Percentiles rank a stretch among this genome's conserved stretches.
Evolutionary conservation across 441 rosid species (phyloP).

Genomic region (Gossypium aridum): DNA sequence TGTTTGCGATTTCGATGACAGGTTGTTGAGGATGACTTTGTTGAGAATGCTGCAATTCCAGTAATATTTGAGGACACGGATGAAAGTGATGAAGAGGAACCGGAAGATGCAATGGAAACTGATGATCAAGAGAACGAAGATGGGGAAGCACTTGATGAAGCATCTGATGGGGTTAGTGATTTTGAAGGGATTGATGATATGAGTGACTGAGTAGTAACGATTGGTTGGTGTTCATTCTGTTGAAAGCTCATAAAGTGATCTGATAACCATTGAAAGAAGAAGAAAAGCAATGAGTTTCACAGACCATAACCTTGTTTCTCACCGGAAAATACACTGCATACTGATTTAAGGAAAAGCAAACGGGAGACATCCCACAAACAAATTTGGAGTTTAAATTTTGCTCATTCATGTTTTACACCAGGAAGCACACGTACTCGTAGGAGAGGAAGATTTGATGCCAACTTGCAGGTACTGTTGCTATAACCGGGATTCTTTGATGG

Average conservation of each 20-base stretch:
- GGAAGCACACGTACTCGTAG: not conserved
- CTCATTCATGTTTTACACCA: not conserved
- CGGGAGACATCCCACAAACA: not conserved
- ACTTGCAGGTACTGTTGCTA: not conserved
- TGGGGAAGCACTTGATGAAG: conserved; percentile 32
- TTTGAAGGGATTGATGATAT: conserved; percentile 46
- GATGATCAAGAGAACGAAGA: conserved; percentile 38
- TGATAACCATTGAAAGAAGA: not conserved
- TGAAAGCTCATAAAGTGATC: not conserved
- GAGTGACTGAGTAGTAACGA: conserved; percentile 33
- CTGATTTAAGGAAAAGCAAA: not conserved
- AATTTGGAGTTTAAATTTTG: not conserved
- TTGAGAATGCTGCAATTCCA: conserved; percentile 43
- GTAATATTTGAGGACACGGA: conserved; percentile 66
- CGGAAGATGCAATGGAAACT: conserved; percentile 61
- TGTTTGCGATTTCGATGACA: conserved; percentile 16
- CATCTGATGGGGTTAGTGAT: conserved; percentile 32
- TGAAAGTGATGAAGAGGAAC: conserved; percentile 46
- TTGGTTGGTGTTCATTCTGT: not conserved
- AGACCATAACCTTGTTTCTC: not conserved
- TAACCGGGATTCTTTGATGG: not conserved
- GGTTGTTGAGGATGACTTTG: conserved; percentile 46
- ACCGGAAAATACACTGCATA: not conserved
- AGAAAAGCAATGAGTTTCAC: not conserved
- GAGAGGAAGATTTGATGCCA: not conserved